Evolutionary conservation across 2,329 filamentous ascomycete genomes (phyloP).

Genomic region (Colletotrichum sp.): DNA sequence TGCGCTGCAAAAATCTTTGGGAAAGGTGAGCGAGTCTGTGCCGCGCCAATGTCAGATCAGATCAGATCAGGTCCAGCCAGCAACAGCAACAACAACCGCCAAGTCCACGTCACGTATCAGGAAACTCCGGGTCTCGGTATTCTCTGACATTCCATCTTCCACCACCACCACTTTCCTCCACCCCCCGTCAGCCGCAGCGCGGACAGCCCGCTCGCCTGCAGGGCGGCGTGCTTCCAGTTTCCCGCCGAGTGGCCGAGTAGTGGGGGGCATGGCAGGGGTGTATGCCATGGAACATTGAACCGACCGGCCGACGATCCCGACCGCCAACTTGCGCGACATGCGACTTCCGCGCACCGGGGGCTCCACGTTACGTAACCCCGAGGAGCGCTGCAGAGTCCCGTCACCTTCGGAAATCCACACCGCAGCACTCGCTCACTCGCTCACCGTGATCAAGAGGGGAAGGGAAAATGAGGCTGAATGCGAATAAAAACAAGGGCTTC

Average conservation of each 20-base stretch:
- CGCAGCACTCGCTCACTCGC: background rate
- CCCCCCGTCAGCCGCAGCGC: background rate
- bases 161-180: background rate
- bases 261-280: background rate
- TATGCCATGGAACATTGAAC: slow-evolving; percentile 10
- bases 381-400: background rate
- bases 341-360: background rate
- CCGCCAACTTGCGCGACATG: background rate
- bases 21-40: background rate
- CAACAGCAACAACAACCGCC: background rate
- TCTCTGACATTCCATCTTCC: slow-evolving; percentile 11
- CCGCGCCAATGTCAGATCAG: slow-evolving; percentile 15
- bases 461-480: background rate
- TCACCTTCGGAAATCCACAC: background rate
- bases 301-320: slow-evolving; percentile 15
- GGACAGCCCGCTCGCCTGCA: background rate
- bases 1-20: background rate
- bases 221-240: background rate
- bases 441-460: background rate
- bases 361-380: slow-evolving; percentile 5
- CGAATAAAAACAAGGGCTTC: background rate
- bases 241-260: background rate
- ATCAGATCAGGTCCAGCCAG: background rate
- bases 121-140: slow-evolving; percentile 13
- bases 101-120: slow-evolving; percentile 4